phyloP scores from a whole-genome alignment of 1,284 basidiomycete genomes.

The Ustilago loliicola region DNA sequence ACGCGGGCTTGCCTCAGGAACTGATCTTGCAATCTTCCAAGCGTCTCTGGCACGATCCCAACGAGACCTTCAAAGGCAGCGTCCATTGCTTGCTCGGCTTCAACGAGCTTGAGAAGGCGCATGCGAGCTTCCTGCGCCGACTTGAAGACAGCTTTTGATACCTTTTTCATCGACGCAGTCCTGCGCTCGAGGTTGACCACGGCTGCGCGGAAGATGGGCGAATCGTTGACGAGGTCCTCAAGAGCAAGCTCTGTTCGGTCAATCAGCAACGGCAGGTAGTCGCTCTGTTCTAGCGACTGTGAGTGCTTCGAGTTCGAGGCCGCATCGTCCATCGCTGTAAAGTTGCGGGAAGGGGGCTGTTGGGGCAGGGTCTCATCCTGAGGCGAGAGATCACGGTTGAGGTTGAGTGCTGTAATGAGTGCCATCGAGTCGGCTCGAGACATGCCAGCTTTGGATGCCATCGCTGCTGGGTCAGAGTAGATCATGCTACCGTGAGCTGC shows the following conservation, averaged over 20 bases:
- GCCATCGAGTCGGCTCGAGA: constrained; percentile 37
- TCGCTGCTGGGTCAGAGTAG: neutral
- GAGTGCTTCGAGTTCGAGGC: neutral
- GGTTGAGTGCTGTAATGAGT: constrained; percentile 38
- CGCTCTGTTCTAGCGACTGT: neutral
- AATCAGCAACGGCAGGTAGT: constrained; percentile 12
- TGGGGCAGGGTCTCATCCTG: neutral
- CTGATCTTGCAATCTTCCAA: constrained; percentile 28
- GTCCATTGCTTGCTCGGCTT: constrained; percentile 46
- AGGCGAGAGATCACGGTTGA: constrained; percentile 11
- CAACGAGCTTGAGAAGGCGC: constrained; percentile 33
- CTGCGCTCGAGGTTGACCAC: constrained; percentile 56
- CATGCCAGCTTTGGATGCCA: neutral
- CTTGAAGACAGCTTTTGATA: constrained; percentile 43
- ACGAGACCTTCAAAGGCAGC: constrained; percentile 38
- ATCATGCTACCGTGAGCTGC: constrained; percentile 6
- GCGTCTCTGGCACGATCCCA: constrained; percentile 34
- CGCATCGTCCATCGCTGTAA: neutral
- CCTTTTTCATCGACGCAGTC: constrained; percentile 51
- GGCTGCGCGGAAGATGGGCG: constrained; percentile 61
- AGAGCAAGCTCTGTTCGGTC: constrained; percentile 58
- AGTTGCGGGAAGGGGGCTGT: neutral
- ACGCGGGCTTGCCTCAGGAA: constrained; percentile 28
- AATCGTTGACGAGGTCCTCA: constrained; percentile 49
- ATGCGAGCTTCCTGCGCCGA: constrained; percentile 37